Evolutionary conservation across 768 basidiomycete genomes (phyloP), one percentile per base, ranked within the genome.

Genomic region (Candolleomyces aberdarensis): DNA sequence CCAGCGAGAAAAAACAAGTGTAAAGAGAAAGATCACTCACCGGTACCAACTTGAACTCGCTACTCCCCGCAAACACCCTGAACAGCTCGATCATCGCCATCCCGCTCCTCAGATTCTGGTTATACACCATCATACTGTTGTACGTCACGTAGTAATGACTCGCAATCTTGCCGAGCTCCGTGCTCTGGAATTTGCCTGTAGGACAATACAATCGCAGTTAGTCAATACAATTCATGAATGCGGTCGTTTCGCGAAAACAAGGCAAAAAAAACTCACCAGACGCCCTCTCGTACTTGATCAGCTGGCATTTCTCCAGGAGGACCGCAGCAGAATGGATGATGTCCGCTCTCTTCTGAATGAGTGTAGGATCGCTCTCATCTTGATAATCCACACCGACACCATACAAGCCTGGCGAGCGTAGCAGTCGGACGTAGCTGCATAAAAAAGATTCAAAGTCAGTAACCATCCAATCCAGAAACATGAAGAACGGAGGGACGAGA

Each of bases 131-230:
- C 97, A 99, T 99, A 59, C 94, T 96, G 66, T 87, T 87, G 72
- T 98, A 89, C 0, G 94, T 91, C 63, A 99, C 91, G 70, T 98
- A 98, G 72, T 94, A 98, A 71, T 98, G 90, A 11, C 92, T 95
- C 0, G 95, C 94, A 65, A 98, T 98, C 6, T 92, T 83, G 14
- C 96, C 96, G 2, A 98, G 82, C 70, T 98, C 96, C 3, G 94
- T 96, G 64, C 89, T 89, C 66, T 93, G 92, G 83, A 99, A 94
- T 17, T 26, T 26, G 26, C 26, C 26, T 26, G 26, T 26, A 26
- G 3, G 26, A 26, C 26, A 26, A 26, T 1, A 26, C 1, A 26
- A 26, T 26, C 26, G 26, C 26, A 26, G 26, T 26, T 3, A 26
- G 26, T 26, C 26, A 26, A 26, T 26, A 26, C 26, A 26, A 26